Base-by-base conservation (phyloP, 2,329 filamentous ascomycete species). In the Fusarium aywerte region DNA sequence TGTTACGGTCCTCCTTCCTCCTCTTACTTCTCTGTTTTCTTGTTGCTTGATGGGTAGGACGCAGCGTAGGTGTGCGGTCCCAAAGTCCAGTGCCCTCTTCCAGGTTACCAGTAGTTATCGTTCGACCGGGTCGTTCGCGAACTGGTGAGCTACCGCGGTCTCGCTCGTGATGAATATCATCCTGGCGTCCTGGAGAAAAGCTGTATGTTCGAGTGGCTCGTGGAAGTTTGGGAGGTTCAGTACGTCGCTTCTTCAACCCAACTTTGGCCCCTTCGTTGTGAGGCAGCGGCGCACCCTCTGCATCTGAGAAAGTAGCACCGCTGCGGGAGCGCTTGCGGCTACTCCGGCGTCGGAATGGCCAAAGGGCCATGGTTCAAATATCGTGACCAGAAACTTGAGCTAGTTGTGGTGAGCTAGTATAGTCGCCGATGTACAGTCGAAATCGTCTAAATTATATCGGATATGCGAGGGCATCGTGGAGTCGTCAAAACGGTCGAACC, bases 341-440 rank as follows among this genome's bases (percentile, higher is more conserved):
- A 80, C 86, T 89, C 80, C 85, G 90, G 75, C 90, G 89, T 79
- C 89, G 85, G 79, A 96, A 97, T 64, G 90, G 92, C 93, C 92
- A 96, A 79, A 94, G 82, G 76, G 90, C 88, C 92, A 95, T 95
- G 57, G 77, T 69, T 72, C 55, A 50, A 55, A 61, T 40, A 58
- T 61, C 51, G 58, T 71, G 48, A 45, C 69, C 68, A 64, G 61
- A 57, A 56, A 62, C 50, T 48, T 39, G 45, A 67, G 62, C 67
- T 74, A 73, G 65, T 65, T 68, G 48, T 57, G 62, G 57, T 51
- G 42, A 60, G 58, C 59, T 58, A 67, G 57, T 69, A 63, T 68
- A 63, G 62, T 71, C 60, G 62, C 67, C 60, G 60, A 68, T 61
- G 62, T 63, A 63, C 60, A 66, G 53, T 59, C 68, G 61, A 63